Evolutionary conservation across 805 yeast genomes (phyloP), one percentile per base, ranked within the genome.

Genomic region (Wickerhamomyces subpelliculosus): DNA sequence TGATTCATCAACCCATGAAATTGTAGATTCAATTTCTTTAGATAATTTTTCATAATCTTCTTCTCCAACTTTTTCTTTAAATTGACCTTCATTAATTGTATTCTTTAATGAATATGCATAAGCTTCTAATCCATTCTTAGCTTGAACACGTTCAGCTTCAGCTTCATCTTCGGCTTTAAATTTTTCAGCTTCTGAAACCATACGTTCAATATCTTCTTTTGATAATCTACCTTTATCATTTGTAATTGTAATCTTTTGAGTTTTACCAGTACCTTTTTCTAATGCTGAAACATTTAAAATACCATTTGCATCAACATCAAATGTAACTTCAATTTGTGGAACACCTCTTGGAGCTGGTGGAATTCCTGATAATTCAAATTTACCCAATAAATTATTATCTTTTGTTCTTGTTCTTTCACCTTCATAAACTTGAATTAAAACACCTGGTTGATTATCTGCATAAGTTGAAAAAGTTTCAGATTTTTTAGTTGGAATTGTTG

Each of bases 321-420:
- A 89, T 57, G 96, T 88, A 54, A 89, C 97, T 78, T 89, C 97
- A 60, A 89, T 82, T 75, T 88, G 96, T 61, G 97, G 97, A 58
- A 84, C 94, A 80, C 97, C 97, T 76, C 96, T 87, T 72, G 96
- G 96, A 39, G 96, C 96, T 55, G 97, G 96, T 62, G 97, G 97
- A 51, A 89, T 89, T 66, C 96, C 96, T 53, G 93, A 70, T 60
- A 89, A 79, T 72, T 89, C 97, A 73, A 89, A 89, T 74, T 89
- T 89, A 77, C 97, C 97, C 61, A 89, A 82, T 66, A 87, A 69
- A 82, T 88, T 89, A 84, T 89, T 89, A 70, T 90, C 97, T 76
- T 82, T 84, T 39, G 96, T 88, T 73, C 81, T 81, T 50, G 95
- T 84, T 76, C 97, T 86, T 78, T 89, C 97, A 83, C 97, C 97